Conservation (phyloP, 208 protist genomes). For the Leishmania arabica region DNA sequence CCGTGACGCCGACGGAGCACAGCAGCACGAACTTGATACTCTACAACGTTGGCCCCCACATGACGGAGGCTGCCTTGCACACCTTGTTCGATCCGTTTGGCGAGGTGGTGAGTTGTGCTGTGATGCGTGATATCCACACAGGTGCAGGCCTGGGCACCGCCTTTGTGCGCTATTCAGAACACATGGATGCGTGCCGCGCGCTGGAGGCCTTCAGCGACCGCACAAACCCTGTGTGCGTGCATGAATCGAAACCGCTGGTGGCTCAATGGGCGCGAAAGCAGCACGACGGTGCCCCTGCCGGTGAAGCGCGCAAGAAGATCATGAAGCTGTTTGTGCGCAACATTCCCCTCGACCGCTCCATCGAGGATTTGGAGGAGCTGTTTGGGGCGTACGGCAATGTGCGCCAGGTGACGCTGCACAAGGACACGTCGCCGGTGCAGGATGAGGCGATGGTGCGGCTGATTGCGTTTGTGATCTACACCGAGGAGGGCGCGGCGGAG, state of each 20-base stretch:
- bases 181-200: constrained; percentile 49
- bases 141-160: constrained; percentile 70
- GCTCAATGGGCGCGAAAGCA: constrained; percentile 76
- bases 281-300: constrained; percentile 63
- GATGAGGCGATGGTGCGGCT: constrained; percentile 51
- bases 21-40: constrained; percentile 73
- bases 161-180: constrained; percentile 73
- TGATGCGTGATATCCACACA: constrained; percentile 82
- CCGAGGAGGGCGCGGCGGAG: constrained; percentile 55
- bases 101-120: constrained; percentile 51
- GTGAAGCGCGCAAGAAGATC: constrained; percentile 70
- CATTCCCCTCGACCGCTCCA: constrained; percentile 55
- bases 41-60: constrained; percentile 38
- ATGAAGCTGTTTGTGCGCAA: constrained; percentile 88
- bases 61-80: constrained; percentile 44
- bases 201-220: constrained; percentile 41
- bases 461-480: constrained; percentile 81
- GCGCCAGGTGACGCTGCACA: constrained; percentile 60
- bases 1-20: constrained; percentile 20
- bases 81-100: constrained; percentile 52
- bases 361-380: constrained; percentile 36
- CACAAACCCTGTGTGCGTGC: constrained; percentile 7
- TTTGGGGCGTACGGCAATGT: constrained; percentile 57
- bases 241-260: constrained; percentile 33
- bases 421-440: constrained; percentile 58